Percentiles rank a stretch among this genome's conserved stretches.
phyloP scores from a whole-genome alignment of 129 eudicot species.

The Tanacetum coccineum region DNA sequence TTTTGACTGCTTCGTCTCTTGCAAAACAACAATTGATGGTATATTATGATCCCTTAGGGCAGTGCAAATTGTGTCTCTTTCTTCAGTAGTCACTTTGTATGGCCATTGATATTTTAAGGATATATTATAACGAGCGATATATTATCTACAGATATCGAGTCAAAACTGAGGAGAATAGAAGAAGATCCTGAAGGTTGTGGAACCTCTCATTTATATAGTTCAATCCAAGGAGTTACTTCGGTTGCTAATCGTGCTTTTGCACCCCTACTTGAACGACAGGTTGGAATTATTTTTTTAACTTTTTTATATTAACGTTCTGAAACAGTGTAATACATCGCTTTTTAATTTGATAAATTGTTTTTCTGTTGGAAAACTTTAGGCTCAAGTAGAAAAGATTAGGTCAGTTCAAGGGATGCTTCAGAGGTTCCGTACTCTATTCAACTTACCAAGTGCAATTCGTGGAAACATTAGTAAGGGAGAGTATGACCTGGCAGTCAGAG shows the following conservation, averaged over 20 bases:
- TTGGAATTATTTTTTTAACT: conserved; percentile 22
- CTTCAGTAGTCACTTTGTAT: conserved; percentile 8
- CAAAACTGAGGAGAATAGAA: conserved; percentile 89
- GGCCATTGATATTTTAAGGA: conserved; percentile 4
- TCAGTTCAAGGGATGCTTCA: conserved; percentile 99
- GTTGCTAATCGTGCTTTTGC: conserved; percentile 94
- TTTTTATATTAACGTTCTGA: background rate
- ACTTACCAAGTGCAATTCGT: conserved; percentile 96
- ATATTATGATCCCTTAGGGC: conserved; percentile 24
- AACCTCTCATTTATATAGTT: conserved; percentile 63
- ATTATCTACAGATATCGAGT: conserved; percentile 69
- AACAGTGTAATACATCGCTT: background rate
- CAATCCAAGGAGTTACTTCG: conserved; percentile 82
- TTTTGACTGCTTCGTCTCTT: conserved; percentile 98
- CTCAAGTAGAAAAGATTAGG: conserved; percentile 97
- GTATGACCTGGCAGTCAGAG: conserved; percentile 97
- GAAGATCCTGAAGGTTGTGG: conserved; percentile 99
- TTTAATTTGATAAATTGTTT: background rate
- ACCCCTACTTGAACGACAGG: conserved; percentile 97
- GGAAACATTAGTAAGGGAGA: conserved; percentile 91
- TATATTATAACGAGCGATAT: conserved; percentile 9
- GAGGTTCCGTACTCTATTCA: conserved; percentile 89
- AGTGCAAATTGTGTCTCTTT: background rate
- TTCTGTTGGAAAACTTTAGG: conserved; percentile 39
- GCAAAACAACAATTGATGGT: conserved; percentile 99